Evolutionary conservation across 495 filamentous ascomycete genomes (phyloP).

Genomic region (Cenococcum geophilum): DNA sequence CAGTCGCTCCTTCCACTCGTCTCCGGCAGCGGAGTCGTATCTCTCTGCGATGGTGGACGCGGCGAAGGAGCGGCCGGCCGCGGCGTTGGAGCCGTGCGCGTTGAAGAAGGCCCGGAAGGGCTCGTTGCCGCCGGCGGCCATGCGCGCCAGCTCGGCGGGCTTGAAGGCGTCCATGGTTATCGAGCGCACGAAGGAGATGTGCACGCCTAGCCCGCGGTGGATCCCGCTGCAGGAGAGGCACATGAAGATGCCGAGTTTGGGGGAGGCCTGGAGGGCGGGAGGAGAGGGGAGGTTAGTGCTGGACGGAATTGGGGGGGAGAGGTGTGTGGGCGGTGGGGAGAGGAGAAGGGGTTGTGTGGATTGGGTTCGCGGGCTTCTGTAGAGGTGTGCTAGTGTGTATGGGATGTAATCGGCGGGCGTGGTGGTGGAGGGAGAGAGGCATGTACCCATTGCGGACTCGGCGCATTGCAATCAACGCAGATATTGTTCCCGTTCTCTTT

Average conservation of each 20-base stretch:
- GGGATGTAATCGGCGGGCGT: constrained; percentile 1
- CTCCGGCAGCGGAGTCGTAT: constrained; percentile 79
- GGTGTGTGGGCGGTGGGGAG: constrained; percentile 7
- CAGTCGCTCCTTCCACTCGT: constrained; percentile 93
- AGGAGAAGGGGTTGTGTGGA: constrained; percentile 1
- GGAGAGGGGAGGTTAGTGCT: background rate
- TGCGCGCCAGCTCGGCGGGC: constrained; percentile 72
- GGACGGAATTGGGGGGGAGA: background rate
- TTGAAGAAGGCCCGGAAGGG: constrained; percentile 83
- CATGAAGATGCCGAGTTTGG: constrained; percentile 85
- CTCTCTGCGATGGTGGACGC: constrained; percentile 69
- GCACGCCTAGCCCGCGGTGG: constrained; percentile 89
- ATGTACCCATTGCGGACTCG: constrained; percentile 82
- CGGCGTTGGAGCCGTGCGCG: constrained; percentile 56
- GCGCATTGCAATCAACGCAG: constrained; percentile 91
- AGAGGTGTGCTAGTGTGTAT: background rate
- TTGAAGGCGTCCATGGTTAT: constrained; percentile 99
- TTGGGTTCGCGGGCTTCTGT: background rate
- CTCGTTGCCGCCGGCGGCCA: constrained; percentile 80
- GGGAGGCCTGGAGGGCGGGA: constrained; percentile 47
- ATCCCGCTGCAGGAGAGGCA: constrained; percentile 93
- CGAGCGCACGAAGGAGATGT: constrained; percentile 94
- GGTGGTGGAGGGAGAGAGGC: constrained; percentile 2
- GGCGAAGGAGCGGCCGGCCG: constrained; percentile 58
- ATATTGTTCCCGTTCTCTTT: constrained; percentile 76